These are phyloP conservation scores for Emiliania huxleyi DNA, from an alignment of 78 protist genomes.

Conservation along the genomic window DNA sequence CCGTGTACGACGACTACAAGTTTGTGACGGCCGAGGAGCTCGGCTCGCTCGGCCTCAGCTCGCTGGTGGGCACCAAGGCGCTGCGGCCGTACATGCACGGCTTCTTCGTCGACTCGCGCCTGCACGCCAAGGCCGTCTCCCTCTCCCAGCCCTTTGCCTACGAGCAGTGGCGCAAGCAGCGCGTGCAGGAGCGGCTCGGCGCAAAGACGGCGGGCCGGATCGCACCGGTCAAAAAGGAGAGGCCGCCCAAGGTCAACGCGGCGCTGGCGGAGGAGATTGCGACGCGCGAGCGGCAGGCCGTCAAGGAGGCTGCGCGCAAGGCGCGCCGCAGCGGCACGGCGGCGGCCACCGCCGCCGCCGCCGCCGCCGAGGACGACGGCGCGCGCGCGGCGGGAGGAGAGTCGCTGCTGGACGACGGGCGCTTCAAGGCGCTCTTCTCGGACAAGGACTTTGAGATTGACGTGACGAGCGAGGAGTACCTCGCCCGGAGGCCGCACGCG, in stretches of 20 bases:
- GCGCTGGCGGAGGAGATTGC: not conserved
- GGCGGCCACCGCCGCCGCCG: not conserved
- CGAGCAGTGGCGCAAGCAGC: constrained; percentile 51
- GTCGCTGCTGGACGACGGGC: not conserved
- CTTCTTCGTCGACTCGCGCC: not conserved
- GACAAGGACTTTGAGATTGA: constrained; percentile 23
- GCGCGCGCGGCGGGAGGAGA: not conserved
- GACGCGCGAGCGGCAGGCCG: not conserved
- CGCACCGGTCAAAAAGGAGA: constrained; percentile 1
- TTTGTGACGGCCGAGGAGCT: constrained; percentile 91
- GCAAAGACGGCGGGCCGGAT: constrained; percentile 56
- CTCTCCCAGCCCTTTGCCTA: constrained; percentile 66
- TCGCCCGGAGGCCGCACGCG: not conserved
- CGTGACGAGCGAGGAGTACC: not conserved
- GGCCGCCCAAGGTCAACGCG: not conserved
- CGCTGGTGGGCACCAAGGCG: constrained; percentile 66
- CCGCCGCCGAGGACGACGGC: not conserved
- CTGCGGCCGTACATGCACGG: constrained; percentile 89
- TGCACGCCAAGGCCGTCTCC: constrained; percentile 43
- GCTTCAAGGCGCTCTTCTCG: not conserved
- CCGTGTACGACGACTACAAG: constrained; percentile 84
- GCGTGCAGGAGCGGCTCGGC: constrained; percentile 51
- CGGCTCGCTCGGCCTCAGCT: constrained; percentile 58
- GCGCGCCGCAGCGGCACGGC: not conserved
- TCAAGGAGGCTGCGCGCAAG: not conserved